Evolutionary conservation across 192 early-diverging fungal genomes (phyloP).

Genomic region (Pecoramyces ruminantium): DNA sequence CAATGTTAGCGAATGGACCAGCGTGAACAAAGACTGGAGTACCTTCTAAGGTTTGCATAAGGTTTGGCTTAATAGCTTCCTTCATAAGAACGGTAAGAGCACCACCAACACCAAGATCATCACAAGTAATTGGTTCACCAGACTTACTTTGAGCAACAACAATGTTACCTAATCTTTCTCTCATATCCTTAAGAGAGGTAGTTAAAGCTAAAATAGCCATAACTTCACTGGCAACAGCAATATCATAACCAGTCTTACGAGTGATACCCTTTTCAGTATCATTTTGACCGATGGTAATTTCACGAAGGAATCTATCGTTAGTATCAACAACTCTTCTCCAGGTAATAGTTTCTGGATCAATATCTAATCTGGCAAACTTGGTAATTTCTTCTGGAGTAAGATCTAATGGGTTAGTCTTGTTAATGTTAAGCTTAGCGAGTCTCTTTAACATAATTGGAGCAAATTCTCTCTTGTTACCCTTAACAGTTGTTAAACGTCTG

Average conservation of each 20-base stretch:
- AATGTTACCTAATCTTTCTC: conserved; percentile 81
- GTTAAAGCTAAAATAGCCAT: conserved; percentile 95
- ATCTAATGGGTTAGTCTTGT: conserved; percentile 56
- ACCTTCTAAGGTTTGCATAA: conserved; percentile 99
- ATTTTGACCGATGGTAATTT: conserved; percentile 76
- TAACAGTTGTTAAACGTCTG: conserved; percentile 68
- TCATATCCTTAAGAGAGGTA: conserved; percentile 82
- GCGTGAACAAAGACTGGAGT: conserved; percentile 97
- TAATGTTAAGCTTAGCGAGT: conserved; percentile 62
- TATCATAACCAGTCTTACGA: conserved; percentile 90
- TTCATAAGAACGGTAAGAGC: conserved; percentile 95
- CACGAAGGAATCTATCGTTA: conserved; percentile 89
- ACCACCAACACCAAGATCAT: conserved; percentile 90
- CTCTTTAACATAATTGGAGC: conserved; percentile 74
- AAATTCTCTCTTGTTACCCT: conserved; percentile 71
- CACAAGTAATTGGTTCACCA: conserved; percentile 76
- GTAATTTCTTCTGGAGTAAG: conserved; percentile 62
- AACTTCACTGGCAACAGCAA: conserved; percentile 91
- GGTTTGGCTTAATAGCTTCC: conserved; percentile 93
- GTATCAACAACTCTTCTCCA: conserved; percentile 95
- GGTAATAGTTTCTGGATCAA: conserved; percentile 83
- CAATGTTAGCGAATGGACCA: conserved; percentile 98
- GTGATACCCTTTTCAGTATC: conserved; percentile 71
- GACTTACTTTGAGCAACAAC: conserved; percentile 72
- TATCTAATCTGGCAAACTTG: conserved; percentile 78